These are phyloP conservation scores for Candida corydali DNA, from an alignment of 805 yeast species.

Conservation along the genomic window DNA sequence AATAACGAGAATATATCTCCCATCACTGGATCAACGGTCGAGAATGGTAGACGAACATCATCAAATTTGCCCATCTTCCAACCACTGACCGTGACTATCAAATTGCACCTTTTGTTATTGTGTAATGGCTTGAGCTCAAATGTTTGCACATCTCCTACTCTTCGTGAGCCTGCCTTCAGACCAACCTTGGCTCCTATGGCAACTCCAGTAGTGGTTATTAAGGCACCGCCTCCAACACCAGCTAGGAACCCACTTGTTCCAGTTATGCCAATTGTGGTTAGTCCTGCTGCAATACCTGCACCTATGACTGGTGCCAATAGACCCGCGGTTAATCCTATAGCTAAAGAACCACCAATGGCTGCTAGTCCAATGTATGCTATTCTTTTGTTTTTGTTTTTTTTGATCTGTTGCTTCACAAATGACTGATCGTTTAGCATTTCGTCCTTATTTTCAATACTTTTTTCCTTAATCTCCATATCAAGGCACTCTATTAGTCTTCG, in stretches of 20 bases:
- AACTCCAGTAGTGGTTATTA: conserved; percentile 89
- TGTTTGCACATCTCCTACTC: conserved; percentile 90
- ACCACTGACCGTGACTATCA: conserved; percentile 87
- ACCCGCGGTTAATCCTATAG: conserved; percentile 93
- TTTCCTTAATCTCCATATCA: conserved; percentile 64
- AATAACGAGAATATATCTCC: conserved; percentile 88
- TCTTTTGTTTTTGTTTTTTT: conserved; percentile 59
- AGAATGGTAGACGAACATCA: conserved; percentile 93
- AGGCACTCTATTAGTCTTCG: conserved; percentile 84
- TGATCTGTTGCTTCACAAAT: conserved; percentile 68
- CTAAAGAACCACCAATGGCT: conserved; percentile 92
- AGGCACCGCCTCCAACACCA: conserved; percentile 94
- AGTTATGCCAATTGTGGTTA: conserved; percentile 87
- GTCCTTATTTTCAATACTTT: conserved; percentile 54
- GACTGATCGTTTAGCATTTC: conserved; percentile 79
- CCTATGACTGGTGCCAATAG: conserved; percentile 96
- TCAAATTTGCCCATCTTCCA: conserved; percentile 97
- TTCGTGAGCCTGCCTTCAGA: conserved; percentile 71
- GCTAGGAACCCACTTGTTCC: conserved; percentile 94
- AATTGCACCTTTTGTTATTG: conserved; percentile 81
- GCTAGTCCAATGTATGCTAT: conserved; percentile 90
- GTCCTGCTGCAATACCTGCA: conserved; percentile 96
- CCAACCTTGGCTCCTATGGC: conserved; percentile 91
- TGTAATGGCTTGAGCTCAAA: conserved; percentile 92
- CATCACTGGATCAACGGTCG: conserved; percentile 96